phyloP scores from a whole-genome alignment of 1,284 basidiomycete genomes.

The Phlebopus sp. region DNA sequence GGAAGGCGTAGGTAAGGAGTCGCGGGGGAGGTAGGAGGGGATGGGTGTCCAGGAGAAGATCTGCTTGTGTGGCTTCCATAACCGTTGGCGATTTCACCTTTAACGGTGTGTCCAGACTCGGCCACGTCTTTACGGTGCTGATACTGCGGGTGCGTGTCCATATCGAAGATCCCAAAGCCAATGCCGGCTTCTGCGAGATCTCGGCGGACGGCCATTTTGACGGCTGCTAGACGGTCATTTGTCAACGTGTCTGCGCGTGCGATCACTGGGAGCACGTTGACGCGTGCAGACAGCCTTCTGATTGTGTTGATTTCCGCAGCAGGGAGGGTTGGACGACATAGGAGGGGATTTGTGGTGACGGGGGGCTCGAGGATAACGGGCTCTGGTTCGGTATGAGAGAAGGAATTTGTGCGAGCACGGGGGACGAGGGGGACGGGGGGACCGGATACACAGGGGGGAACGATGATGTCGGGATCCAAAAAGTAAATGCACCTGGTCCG shows the following conservation, averaged over 20 bases:
- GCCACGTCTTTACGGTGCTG: slow-evolving; percentile 40
- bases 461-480: slow-evolving; percentile 71
- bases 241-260: slow-evolving; percentile 90
- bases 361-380: slow-evolving; percentile 77
- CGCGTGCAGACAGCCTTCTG: slow-evolving; percentile 83
- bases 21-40: slow-evolving; percentile 62
- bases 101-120: slow-evolving; percentile 36
- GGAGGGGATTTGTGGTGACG: slow-evolving; percentile 64
- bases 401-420: slow-evolving; percentile 63
- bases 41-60: slow-evolving; percentile 43
- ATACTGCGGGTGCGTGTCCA: slow-evolving; percentile 53
- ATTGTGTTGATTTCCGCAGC: slow-evolving; percentile 87
- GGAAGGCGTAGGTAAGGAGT: slow-evolving; percentile 61
- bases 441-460: slow-evolving; percentile 60
- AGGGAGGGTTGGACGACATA: slow-evolving; percentile 62
- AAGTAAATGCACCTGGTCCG: slow-evolving; percentile 71
- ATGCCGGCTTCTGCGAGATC: slow-evolving; percentile 79
- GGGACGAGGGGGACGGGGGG: slow-evolving; percentile 61
- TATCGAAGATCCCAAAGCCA: slow-evolving; percentile 81
- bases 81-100: slow-evolving; percentile 47
- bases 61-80: slow-evolving; percentile 50
- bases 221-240: slow-evolving; percentile 76
- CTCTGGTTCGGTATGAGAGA: slow-evolving; percentile 65
- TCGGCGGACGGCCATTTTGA: slow-evolving; percentile 73
- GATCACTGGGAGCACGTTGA: slow-evolving; percentile 94